Evolutionary conservation across 192 early-diverging fungal genomes (phyloP).

Genomic region (Gonapodya sp.): DNA sequence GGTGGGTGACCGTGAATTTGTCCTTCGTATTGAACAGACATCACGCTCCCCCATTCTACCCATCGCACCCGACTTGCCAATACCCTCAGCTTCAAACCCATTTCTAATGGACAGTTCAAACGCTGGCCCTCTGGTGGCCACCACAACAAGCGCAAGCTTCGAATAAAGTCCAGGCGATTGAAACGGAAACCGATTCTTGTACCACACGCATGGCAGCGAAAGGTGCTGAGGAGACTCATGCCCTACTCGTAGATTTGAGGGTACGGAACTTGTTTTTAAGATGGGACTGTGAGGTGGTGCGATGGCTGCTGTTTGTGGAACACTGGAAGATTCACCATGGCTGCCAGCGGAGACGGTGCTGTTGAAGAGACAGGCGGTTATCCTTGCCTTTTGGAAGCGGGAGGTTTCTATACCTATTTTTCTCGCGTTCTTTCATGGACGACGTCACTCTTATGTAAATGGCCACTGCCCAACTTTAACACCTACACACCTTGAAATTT

Average conservation of each 20-base stretch:
- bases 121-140: slow-evolving; percentile 5
- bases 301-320: no score
- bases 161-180: not conserved
- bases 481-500: no score
- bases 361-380: no score
- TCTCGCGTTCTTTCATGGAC: no score
- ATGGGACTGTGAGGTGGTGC: no score
- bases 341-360: no score
- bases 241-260: slow-evolving; percentile 2
- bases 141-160: slow-evolving; percentile 6
- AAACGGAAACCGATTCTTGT: not conserved
- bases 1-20: not conserved
- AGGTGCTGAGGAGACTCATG: not conserved
- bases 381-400: no score
- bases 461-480: no score
- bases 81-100: slow-evolving; percentile 10
- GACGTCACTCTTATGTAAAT: no score
- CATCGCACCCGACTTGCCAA: not conserved
- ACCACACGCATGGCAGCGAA: not conserved
- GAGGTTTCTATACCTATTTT: no score
- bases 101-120: not conserved
- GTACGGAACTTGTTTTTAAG: no score
- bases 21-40: not conserved
- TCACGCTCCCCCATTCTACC: not conserved
- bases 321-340: no score